These are phyloP conservation scores for Spathaspora arborariae DNA, from an alignment of 805 yeast species.

Conservation along the genomic window DNA sequence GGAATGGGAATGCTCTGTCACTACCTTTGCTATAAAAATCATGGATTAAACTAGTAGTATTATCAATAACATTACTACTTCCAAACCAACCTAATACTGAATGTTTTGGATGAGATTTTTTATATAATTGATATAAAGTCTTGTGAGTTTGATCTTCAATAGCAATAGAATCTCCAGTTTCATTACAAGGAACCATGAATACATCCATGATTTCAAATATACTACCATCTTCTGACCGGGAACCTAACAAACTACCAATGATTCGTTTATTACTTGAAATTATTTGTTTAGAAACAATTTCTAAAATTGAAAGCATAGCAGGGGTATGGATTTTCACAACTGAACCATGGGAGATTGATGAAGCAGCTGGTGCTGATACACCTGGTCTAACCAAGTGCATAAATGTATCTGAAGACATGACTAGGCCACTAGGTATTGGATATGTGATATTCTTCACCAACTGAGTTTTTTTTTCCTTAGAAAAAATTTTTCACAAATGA, in stretches of 20 bases:
- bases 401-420: slow-evolving; percentile 24
- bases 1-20: slow-evolving; percentile 68
- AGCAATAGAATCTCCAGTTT: slow-evolving; percentile 69
- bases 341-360: slow-evolving; percentile 46
- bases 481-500: neutral
- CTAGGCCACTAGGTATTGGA: too few species aligned
- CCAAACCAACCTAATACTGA: slow-evolving; percentile 85
- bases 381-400: slow-evolving; percentile 51
- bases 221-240: slow-evolving; percentile 78
- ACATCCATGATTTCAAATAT: slow-evolving; percentile 71
- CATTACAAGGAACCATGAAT: slow-evolving; percentile 76
- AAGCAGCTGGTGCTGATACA: slow-evolving; percentile 43
- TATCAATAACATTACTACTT: slow-evolving; percentile 56
- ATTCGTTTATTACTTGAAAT: slow-evolving; percentile 48
- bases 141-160: slow-evolving; percentile 76
- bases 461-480: neutral
- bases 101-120: slow-evolving; percentile 75
- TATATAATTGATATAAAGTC: slow-evolving; percentile 65
- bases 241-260: slow-evolving; percentile 79
- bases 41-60: slow-evolving; percentile 73
- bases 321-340: slow-evolving; percentile 59
- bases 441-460: neutral
- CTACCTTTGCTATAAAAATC: slow-evolving; percentile 70
- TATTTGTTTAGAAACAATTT: slow-evolving; percentile 56
- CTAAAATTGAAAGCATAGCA: slow-evolving; percentile 73